Percentiles rank a stretch among this genome's conserved stretches.
Conservation (phyloP, 108 stramenopile genomes). For the Schizochytrium sp. region DNA sequence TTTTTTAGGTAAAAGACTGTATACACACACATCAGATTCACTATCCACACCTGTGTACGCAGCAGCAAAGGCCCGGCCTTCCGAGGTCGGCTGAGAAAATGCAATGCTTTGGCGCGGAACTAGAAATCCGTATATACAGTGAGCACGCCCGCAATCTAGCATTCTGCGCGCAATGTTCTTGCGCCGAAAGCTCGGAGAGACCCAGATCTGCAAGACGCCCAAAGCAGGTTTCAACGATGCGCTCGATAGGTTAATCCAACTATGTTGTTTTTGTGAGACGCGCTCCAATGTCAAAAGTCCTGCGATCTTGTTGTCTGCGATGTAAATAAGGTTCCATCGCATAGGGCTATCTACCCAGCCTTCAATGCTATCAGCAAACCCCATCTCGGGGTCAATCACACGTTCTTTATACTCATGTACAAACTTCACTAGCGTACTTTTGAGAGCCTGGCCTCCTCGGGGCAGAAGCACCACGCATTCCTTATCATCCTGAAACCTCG, state of each 20-base stretch:
- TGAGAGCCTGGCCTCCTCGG: background rate
- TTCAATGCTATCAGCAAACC: background rate
- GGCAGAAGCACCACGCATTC: constrained; percentile 7
- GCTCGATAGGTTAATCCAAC: background rate
- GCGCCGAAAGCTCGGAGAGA: background rate
- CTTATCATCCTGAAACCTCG: background rate
- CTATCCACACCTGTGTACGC: background rate
- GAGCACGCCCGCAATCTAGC: background rate
- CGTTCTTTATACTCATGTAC: background rate
- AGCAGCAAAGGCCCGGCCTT: background rate
- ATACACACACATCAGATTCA: no score
- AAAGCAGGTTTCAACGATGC: background rate
- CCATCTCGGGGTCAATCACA: constrained; percentile 12
- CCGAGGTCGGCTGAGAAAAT: constrained; percentile 53
- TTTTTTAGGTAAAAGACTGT: no score
- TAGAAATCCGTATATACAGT: constrained; percentile 31
- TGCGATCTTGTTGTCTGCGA: background rate
- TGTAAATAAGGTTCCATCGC: background rate
- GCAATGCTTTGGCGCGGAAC: constrained; percentile 27
- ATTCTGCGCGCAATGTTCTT: background rate
- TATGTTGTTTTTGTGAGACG: background rate
- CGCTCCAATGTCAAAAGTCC: background rate
- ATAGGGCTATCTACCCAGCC: background rate
- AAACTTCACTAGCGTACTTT: background rate
- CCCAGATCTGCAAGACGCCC: constrained; percentile 50